phyloP scores from a whole-genome alignment of 106 monocot species.

The Acorus gramineus region DNA sequence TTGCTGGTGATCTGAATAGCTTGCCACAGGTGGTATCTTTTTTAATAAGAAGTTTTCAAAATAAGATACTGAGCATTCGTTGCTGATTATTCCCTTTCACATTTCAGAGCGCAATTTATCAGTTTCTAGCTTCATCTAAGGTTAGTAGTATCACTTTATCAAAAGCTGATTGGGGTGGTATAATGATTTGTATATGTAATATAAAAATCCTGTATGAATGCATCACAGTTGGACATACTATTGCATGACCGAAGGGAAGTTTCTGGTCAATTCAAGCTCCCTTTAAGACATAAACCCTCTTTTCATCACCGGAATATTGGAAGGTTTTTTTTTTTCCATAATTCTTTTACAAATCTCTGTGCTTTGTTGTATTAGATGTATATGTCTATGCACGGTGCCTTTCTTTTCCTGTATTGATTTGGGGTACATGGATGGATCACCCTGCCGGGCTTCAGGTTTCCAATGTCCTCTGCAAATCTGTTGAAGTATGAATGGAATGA shows the following conservation, averaged over 20 bases:
- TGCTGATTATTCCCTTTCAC: conserved; percentile 9
- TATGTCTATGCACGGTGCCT: not conserved
- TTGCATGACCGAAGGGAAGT: conserved; percentile 42
- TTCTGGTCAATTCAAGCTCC: conserved; percentile 35
- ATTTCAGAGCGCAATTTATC: conserved; percentile 53
- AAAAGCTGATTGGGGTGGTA: too few species aligned
- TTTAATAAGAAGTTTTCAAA: not conserved
- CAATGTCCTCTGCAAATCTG: conserved; percentile 1
- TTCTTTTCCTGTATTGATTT: not conserved
- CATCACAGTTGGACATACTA: conserved; percentile 42
- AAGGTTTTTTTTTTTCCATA: not conserved
- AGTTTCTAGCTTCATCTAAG: conserved; percentile 41
- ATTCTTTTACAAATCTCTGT: too few species aligned
- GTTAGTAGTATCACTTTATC: conserved; percentile 8
- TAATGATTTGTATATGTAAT: too few species aligned
- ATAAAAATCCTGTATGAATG: too few species aligned
- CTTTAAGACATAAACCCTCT: conserved; percentile 1
- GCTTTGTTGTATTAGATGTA: too few species aligned
- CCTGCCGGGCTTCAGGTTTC: conserved; percentile 13
- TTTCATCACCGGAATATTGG: not conserved
- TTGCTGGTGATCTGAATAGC: conserved; percentile 65
- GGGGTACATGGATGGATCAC: not conserved
- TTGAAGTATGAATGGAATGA: conserved; percentile 41
- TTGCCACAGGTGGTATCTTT: conserved; percentile 37
- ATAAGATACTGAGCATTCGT: not conserved